These are phyloP conservation scores for Diophrys sp. DNA, from an alignment of 73 alveolate species.

Conservation along the genomic window DNA sequence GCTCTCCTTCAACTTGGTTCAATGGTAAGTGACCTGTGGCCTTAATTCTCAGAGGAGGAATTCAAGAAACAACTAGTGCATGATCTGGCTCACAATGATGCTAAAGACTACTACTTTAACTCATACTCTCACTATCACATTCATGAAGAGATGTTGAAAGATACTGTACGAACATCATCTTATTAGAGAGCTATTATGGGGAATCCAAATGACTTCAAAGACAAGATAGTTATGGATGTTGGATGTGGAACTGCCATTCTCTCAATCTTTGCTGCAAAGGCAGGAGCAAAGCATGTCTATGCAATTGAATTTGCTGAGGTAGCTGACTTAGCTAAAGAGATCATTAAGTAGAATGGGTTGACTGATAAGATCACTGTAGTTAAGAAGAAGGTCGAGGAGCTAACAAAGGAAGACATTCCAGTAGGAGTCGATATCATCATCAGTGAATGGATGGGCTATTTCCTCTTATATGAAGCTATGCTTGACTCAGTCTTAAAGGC, in stretches of 20 bases:
- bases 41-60: constrained; percentile 32
- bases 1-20: constrained; percentile 44
- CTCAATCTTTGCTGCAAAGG: constrained; percentile 93
- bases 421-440: constrained; percentile 90
- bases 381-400: constrained; percentile 94
- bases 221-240: constrained; percentile 92
- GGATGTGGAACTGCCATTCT: constrained; percentile 98
- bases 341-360: constrained; percentile 81
- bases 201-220: constrained; percentile 80
- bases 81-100: constrained; percentile 51
- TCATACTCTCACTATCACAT: constrained; percentile 89
- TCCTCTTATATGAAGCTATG: constrained; percentile 87
- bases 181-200: constrained; percentile 86
- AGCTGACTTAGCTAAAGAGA: constrained; percentile 84
- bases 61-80: constrained; percentile 33
- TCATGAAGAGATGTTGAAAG: constrained; percentile 98
- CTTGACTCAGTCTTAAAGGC: constrained; percentile 87
- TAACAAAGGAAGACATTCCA: constrained; percentile 67
- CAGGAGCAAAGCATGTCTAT: constrained; percentile 97
- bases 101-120: constrained; percentile 84
- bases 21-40: neutral
- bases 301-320: constrained; percentile 96
- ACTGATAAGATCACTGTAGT: constrained; percentile 79
- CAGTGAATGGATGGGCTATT: constrained; percentile 98
- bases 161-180: constrained; percentile 84